Evolutionary conservation across 805 yeast species (phyloP).

Genomic region (Metschnikowia baotianmanensis): DNA sequence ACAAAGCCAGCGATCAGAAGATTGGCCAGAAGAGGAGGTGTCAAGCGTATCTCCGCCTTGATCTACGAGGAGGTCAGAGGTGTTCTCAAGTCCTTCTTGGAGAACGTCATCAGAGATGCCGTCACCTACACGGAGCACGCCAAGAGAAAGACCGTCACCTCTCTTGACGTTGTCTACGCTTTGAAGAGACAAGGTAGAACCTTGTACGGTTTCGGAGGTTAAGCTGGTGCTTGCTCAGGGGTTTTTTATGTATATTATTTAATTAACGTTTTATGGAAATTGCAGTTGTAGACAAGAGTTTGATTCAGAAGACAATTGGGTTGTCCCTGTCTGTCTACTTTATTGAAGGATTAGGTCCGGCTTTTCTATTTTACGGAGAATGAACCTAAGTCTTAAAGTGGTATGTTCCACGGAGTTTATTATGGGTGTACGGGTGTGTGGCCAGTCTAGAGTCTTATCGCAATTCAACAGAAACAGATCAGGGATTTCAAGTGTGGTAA

Average conservation of each 20-base stretch:
- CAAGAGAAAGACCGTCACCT: slow-evolving; percentile 99
- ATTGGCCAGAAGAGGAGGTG: slow-evolving; percentile 99
- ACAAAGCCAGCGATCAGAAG: slow-evolving; percentile 99
- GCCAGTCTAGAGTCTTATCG: no score
- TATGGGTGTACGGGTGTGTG: no score
- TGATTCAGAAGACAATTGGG: no score
- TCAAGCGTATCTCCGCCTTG: slow-evolving; percentile 98
- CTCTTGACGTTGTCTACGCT: slow-evolving; percentile 97
- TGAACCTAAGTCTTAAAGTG: no score
- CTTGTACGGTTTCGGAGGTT: slow-evolving; percentile 99
- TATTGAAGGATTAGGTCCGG: no score
- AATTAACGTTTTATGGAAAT: slow-evolving; percentile 11
- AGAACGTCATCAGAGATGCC: slow-evolving; percentile 97
- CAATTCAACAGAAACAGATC: no score
- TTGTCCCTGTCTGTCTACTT: no score
- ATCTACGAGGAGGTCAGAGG: slow-evolving; percentile 99
- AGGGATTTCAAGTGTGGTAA: no score
- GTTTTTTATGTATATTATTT: slow-evolving; percentile 12
- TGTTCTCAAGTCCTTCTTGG: slow-evolving; percentile 92
- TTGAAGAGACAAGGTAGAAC: slow-evolving; percentile 99
- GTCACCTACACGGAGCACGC: slow-evolving; percentile 99
- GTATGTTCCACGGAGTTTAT: no score
- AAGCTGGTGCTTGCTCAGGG: slow-evolving; percentile 16
- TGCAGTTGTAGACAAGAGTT: background rate
- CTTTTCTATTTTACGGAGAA: no score